A percentile compares a stretch with the other conserved stretches of the same genome.
Evolutionary conservation across 176 grass and related monocot genomes (phyloP).

Genomic region (Aechmea fasciata): DNA sequence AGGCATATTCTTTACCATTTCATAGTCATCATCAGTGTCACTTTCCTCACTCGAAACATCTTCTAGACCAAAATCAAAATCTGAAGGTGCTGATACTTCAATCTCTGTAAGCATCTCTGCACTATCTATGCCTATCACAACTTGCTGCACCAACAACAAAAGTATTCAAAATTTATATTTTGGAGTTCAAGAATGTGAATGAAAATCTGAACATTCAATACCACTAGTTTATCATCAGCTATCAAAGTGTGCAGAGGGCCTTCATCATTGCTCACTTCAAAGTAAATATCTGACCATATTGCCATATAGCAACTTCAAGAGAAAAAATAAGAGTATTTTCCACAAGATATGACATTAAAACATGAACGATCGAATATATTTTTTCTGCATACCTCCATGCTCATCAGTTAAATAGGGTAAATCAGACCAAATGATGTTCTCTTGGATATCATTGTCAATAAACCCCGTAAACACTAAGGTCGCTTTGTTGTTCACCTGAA

Average conservation of each 20-base stretch:
- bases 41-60: constrained; percentile 38
- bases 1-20: constrained; percentile 32
- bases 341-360: constrained; percentile 12
- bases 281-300: constrained; percentile 89
- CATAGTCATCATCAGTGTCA: constrained; percentile 48
- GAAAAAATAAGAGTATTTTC: constrained; percentile 11
- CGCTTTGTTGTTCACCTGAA: constrained; percentile 78
- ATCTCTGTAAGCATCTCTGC: constrained; percentile 62
- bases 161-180: neutral
- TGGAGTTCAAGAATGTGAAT: constrained; percentile 13
- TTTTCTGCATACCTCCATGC: constrained; percentile 50
- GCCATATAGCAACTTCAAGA: constrained; percentile 24
- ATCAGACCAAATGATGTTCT: constrained; percentile 52
- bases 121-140: constrained; percentile 80
- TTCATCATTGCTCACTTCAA: constrained; percentile 73
- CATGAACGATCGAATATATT: neutral
- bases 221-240: constrained; percentile 70
- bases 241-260: constrained; percentile 45
- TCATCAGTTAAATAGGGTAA: constrained; percentile 86
- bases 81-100: constrained; percentile 29
- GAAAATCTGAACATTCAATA: constrained; percentile 19
- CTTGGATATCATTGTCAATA: constrained; percentile 38
- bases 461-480: constrained; percentile 58
- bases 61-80: constrained; percentile 37
- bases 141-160: constrained; percentile 44